phyloP scores from a whole-genome alignment of 2,329 filamentous ascomycete genomes.

The Fusarium xyrophilum region DNA sequence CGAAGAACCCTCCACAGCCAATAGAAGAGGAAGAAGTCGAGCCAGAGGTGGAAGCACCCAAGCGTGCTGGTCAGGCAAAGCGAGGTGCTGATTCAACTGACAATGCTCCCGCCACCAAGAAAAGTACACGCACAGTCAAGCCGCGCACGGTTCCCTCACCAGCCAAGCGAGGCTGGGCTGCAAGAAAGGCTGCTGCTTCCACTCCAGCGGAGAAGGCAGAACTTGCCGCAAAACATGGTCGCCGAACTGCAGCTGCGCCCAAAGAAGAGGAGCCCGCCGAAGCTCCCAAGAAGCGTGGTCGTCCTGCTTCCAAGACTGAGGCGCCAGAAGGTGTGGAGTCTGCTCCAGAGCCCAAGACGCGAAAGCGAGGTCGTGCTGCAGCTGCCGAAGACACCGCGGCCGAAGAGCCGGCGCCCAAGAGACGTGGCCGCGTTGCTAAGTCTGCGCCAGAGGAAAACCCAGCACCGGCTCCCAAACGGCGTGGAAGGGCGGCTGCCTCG shows the following conservation, averaged over 20 bases:
- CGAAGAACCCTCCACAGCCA: slow-evolving; percentile 25
- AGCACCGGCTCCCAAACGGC: slow-evolving; percentile 4
- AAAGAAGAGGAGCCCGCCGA: background rate
- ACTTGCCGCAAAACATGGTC: slow-evolving; percentile 13
- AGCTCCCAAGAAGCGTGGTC: slow-evolving; percentile 34
- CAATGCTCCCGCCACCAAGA: slow-evolving; percentile 5
- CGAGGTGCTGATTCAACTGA: background rate
- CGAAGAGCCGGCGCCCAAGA: slow-evolving; percentile 21
- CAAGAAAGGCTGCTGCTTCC: slow-evolving; percentile 10
- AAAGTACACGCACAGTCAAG: slow-evolving; percentile 12
- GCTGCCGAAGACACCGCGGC: background rate
- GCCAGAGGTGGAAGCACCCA: background rate
- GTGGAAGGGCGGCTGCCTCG: slow-evolving; percentile 13
- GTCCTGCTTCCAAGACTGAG: slow-evolving; percentile 22
- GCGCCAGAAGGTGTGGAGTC: background rate
- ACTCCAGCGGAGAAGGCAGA: slow-evolving; percentile 9
- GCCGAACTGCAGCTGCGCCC: slow-evolving; percentile 13
- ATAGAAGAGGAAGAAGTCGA: slow-evolving; percentile 3
- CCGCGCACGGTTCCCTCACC: slow-evolving; percentile 31
- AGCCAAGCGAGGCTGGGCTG: slow-evolving; percentile 29
- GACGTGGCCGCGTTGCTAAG: slow-evolving; percentile 16
- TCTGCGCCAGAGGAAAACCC: slow-evolving; percentile 2
- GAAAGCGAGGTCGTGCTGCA: slow-evolving; percentile 31
- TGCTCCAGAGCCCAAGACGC: slow-evolving; percentile 10
- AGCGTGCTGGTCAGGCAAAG: background rate